Base-by-base conservation (phyloP, 495 filamentous ascomycete genomes). In the Daldinia decipiens region DNA sequence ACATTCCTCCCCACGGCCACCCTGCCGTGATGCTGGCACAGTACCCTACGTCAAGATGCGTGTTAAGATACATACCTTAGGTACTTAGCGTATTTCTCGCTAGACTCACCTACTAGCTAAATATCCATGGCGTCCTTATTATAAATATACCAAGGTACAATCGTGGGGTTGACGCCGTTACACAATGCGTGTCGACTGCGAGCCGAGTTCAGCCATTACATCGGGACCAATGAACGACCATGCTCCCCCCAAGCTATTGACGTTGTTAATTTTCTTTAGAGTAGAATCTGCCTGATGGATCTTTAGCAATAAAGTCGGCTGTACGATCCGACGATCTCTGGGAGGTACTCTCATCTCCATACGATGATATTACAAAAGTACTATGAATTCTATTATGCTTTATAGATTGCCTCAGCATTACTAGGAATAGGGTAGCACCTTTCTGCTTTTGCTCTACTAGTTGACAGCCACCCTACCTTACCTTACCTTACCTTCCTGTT, bases 161-260 rank as follows among this genome's bases (percentile, higher is more conserved):
- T 43, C 29, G 36, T 40, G 70, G 55, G 56, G 57, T 51, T 59
- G 63, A 40, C 19, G 32, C 63, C 50, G 64, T 57, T 62, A 73
- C 70, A 73, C 65, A 60, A 59, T 36, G 62, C 55, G 47, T 38
- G 47, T 67, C 43, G 31, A 50, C 59, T 67, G 59, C 70, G 43
- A 65, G 40, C 51, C 60, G 39, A 57, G 56, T 64, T 68, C 61
- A 68, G 70, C 70, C 61, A 54, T 69, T 38, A 29, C 26, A 27
- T 65, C 12, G 65, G 70, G 64, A 66, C 70, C 70, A 73, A 73
- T 73, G 65, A 73, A 31, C 29, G 43, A 26, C n/a, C 7, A 43
- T 19, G 3, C 32, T 17, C 5, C 34, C 34, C 40, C 34, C 21
- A 53, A 51, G 50, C 56, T 59, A 68, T 68, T 69, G 65, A 34